These are phyloP conservation scores for Penicillium expansum DNA, from an alignment of 2,329 filamentous ascomycete species.

Conservation along the genomic window DNA sequence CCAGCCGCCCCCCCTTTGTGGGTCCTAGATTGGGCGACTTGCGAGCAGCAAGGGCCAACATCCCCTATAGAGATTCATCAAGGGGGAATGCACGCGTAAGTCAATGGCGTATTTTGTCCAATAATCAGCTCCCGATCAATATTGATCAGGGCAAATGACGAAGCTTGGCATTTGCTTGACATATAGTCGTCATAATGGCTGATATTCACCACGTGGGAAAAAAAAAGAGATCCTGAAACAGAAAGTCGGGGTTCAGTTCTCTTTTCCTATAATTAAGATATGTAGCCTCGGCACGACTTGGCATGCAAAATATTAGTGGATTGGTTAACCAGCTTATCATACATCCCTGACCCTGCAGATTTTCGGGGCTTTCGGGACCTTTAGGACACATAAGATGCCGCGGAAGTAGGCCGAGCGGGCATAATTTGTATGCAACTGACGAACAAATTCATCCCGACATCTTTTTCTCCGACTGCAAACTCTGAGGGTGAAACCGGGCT, in stretches of 20 bases:
- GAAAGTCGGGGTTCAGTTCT: not conserved
- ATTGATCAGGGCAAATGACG: not conserved
- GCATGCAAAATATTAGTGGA: conserved; percentile 3
- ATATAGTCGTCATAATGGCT: not conserved
- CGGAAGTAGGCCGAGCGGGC: not conserved
- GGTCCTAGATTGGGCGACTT: not conserved
- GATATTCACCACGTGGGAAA: conserved; percentile 3
- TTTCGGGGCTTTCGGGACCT: conserved; percentile 2
- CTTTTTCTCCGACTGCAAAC: not conserved
- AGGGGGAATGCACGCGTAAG: conserved; percentile 12
- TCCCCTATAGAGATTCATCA: conserved; percentile 11
- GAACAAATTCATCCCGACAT: not conserved
- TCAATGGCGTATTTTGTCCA: conserved; percentile 2
- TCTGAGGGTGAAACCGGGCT: not conserved
- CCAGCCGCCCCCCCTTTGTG: conserved; percentile 6
- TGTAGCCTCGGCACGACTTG: conserved; percentile 8
- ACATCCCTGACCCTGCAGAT: conserved; percentile 7
- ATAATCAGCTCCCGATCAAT: conserved; percentile 6
- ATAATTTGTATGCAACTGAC: not conserved
- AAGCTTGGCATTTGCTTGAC: conserved; percentile 22
- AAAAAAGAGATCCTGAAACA: not conserved
- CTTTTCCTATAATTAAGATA: not conserved
- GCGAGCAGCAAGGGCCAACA: conserved; percentile 5
- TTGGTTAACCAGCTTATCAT: conserved; percentile 10
- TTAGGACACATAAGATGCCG: not conserved